Percentiles rank a stretch among this genome's conserved stretches.
phyloP scores from a whole-genome alignment of 805 yeast species.

The Wickerhamomyces bovis region DNA sequence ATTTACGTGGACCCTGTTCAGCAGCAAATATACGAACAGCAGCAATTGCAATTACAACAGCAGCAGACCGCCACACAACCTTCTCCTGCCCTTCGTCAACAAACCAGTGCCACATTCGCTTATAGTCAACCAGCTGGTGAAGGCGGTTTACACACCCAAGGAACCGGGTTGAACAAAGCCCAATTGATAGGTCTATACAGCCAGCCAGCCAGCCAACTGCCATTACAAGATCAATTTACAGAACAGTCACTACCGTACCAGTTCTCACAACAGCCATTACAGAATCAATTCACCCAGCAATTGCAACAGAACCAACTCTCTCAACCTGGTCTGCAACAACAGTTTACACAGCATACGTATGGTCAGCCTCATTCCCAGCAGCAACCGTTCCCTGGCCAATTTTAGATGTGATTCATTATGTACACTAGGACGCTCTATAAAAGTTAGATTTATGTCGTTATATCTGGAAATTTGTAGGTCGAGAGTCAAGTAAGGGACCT shows the following conservation, averaged over 20 bases:
- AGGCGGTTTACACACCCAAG: constrained; percentile 4
- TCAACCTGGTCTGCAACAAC: constrained; percentile 1
- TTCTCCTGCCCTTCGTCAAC: background rate
- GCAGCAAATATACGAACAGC: constrained; percentile 32
- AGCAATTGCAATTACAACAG: constrained; percentile 18
- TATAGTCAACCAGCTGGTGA: constrained; percentile 2
- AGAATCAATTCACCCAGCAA: constrained; percentile 5
- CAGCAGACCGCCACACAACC: constrained; percentile 5
- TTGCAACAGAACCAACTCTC: constrained; percentile 4
- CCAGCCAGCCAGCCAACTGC: constrained; percentile 23
- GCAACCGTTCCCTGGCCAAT: constrained; percentile 4
- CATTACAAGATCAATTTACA: constrained; percentile 3
- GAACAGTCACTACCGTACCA: constrained; percentile 4
- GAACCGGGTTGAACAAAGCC: constrained; percentile 16
- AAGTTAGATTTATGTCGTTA: background rate
- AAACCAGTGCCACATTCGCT: constrained; percentile 5
- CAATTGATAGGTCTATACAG: constrained; percentile 26
- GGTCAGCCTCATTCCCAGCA: constrained; percentile 2
- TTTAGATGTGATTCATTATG: background rate
- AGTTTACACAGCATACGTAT: background rate
- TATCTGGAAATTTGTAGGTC: background rate
- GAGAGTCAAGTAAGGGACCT: no score
- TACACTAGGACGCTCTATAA: background rate
- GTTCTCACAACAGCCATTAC: background rate
- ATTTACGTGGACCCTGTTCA: constrained; percentile 65